Conservation (phyloP, 768 basidiomycete species). For the Trametes cingulata region DNA sequence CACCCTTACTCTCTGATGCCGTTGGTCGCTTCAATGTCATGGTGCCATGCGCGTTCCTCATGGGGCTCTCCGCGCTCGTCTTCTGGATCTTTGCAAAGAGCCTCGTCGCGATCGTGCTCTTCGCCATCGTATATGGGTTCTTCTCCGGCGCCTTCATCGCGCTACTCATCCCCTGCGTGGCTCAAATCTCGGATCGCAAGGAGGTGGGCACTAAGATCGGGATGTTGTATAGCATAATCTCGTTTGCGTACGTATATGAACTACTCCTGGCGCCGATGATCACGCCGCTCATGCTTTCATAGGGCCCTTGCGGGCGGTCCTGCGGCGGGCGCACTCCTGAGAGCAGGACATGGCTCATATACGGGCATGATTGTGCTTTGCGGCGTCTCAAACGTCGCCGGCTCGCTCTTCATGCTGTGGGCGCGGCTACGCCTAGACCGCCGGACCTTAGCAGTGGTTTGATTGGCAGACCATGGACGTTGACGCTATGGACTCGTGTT, state of each 20-base stretch:
- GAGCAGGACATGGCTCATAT: slow-evolving; percentile 45
- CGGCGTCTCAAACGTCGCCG: slow-evolving; percentile 59
- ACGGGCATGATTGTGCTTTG: slow-evolving; percentile 57
- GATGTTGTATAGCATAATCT: slow-evolving; percentile 63
- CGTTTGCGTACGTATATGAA: slow-evolving; percentile 62
- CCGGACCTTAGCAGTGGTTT: slow-evolving; percentile 10
- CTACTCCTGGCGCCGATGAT: background rate
- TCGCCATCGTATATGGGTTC: slow-evolving; percentile 61
- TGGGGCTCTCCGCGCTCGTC: slow-evolving; percentile 57
- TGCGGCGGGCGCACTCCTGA: slow-evolving; percentile 59
- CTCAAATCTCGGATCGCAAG: slow-evolving; percentile 57
- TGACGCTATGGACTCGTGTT: background rate
- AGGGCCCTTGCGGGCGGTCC: slow-evolving; percentile 73
- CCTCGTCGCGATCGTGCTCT: slow-evolving; percentile 45
- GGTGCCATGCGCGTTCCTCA: slow-evolving; percentile 59
- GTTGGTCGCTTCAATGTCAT: slow-evolving; percentile 71
- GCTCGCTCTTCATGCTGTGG: slow-evolving; percentile 55
- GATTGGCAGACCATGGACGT: background rate
- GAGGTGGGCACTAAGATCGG: slow-evolving; percentile 67
- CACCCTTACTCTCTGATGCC: slow-evolving; percentile 65
- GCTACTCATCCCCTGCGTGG: slow-evolving; percentile 68
- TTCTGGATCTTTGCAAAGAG: slow-evolving; percentile 55
- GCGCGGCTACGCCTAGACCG: slow-evolving; percentile 29
- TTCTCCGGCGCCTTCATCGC: slow-evolving; percentile 69
- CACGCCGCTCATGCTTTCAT: background rate